Percentiles rank a stretch among this genome's conserved stretches.
These are phyloP conservation scores for Hirschioporus abietinus DNA, from an alignment of 768 basidiomycete genomes.

Conservation along the genomic window DNA sequence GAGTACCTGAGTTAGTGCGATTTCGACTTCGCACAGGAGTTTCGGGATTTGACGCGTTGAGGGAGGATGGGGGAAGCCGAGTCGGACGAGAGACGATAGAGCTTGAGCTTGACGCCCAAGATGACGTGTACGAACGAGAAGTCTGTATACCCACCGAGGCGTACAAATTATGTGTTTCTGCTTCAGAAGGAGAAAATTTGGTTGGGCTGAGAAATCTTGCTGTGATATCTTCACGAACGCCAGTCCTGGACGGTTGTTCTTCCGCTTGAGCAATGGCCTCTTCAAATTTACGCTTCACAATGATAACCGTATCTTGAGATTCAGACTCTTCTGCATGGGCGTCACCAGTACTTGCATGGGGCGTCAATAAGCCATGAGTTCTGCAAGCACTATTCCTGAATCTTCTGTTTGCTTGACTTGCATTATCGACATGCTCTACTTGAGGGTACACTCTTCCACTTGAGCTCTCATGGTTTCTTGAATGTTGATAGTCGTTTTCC, in stretches of 20 bases:
- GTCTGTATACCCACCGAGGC: neutral
- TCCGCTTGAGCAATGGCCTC: neutral
- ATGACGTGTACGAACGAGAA: neutral
- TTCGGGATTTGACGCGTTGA: neutral
- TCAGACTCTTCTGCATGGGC: neutral
- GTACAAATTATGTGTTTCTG: neutral
- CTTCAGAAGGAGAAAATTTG: neutral
- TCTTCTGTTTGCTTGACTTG: neutral
- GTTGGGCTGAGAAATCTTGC: neutral
- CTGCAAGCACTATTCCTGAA: neutral
- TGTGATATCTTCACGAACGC: neutral
- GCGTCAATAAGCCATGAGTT: neutral
- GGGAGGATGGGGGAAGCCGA: neutral
- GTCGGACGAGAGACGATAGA: neutral
- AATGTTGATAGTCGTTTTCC: neutral
- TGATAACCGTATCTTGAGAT: neutral
- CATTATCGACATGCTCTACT: neutral
- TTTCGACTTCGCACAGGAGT: neutral
- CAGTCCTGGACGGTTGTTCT: neutral
- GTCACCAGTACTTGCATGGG: neutral
- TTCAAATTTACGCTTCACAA: neutral
- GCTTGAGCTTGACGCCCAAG: neutral
- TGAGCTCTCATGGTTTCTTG: too few species aligned
- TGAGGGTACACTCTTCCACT: neutral
- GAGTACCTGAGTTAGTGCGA: neutral